Conservation (phyloP, 441 rosid genomes). For the Bruguiera hainesii region DNA sequence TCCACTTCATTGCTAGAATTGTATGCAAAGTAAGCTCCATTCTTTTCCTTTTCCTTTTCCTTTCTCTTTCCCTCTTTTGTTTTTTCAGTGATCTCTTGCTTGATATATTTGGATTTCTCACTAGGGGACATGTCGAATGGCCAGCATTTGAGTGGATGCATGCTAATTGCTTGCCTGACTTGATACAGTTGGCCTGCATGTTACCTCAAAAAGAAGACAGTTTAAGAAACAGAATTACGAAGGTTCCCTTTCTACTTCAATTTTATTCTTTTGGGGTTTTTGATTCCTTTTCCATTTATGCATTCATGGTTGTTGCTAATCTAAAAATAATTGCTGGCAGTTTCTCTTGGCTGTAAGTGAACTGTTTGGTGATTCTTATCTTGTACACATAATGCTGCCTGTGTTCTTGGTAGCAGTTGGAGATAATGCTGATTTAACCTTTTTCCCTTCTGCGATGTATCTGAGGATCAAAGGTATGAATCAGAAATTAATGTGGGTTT, state of each 20-base stretch:
- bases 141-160: slow-evolving; percentile 92
- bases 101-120: slow-evolving; percentile 27
- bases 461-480: slow-evolving; percentile 68
- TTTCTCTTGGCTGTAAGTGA: slow-evolving; percentile 75
- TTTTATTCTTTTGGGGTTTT: slow-evolving; percentile 4
- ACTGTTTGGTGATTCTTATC: slow-evolving; percentile 71
- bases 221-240: slow-evolving; percentile 73
- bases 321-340: slow-evolving; percentile 41
- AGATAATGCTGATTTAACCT: slow-evolving; percentile 67
- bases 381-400: slow-evolving; percentile 80
- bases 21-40: slow-evolving; percentile 58
- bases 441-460: slow-evolving; percentile 53
- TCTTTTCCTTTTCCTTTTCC: slow-evolving; percentile 8
- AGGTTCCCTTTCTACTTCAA: slow-evolving; percentile 44
- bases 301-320: slow-evolving; percentile 25
- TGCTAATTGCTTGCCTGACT: slow-evolving; percentile 81
- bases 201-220: slow-evolving; percentile 88
- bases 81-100: slow-evolving; percentile 4
- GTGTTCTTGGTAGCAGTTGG: slow-evolving; percentile 83
- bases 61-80: slow-evolving; percentile 4
- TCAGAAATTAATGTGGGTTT: slow-evolving; percentile 12
- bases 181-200: slow-evolving; percentile 76
- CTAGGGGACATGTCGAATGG: slow-evolving; percentile 83
- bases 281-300: not conserved
- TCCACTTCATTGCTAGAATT: slow-evolving; percentile 58